Conservation (phyloP, 2,329 filamentous ascomycete species). For the Colletotrichum coccodes region DNA sequence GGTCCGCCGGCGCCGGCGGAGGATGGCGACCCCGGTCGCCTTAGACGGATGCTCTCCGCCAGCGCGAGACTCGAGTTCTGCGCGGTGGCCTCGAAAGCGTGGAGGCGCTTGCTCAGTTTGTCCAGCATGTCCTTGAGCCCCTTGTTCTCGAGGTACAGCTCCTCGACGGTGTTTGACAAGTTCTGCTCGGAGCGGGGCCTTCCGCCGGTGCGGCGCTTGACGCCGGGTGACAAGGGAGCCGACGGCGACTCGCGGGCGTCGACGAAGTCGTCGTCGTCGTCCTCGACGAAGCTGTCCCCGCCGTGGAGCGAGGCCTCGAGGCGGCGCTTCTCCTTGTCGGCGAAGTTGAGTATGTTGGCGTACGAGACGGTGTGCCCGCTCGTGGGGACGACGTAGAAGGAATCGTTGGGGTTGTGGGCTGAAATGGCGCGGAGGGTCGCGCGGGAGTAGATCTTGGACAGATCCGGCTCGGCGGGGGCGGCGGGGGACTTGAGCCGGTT, state of each 20-base stretch:
- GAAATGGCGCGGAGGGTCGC: conserved; percentile 84
- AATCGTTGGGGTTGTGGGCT: conserved; percentile 73
- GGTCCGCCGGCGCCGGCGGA: conserved; percentile 38
- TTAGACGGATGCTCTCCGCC: conserved; percentile 81
- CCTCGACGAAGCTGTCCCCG: conserved; percentile 60
- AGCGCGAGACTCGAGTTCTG: conserved; percentile 88
- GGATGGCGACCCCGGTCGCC: conserved; percentile 65
- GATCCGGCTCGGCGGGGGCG: conserved; percentile 71
- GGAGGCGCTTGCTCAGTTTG: conserved; percentile 86
- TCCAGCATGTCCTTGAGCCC: conserved; percentile 87
- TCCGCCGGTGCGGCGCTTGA: conserved; percentile 49
- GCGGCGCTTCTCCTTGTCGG: conserved; percentile 73
- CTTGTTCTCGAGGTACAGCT: conserved; percentile 88
- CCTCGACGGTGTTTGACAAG: conserved; percentile 79
- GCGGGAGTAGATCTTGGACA: conserved; percentile 85
- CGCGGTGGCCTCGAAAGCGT: conserved; percentile 91
- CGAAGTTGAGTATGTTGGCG: conserved; percentile 83
- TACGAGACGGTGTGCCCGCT: conserved; percentile 94
- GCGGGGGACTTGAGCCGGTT: conserved; percentile 46
- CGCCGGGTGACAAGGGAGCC: conserved; percentile 52
- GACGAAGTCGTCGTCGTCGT: conserved; percentile 87
- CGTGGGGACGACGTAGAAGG: conserved; percentile 94
- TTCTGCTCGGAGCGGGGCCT: conserved; percentile 55
- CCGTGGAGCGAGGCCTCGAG: conserved; percentile 61
- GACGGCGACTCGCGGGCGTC: conserved; percentile 78